Percentiles rank a stretch among this genome's conserved stretches.
Evolutionary conservation across 257 asterid genomes (phyloP).

Genomic region (Solanum sitiens): DNA sequence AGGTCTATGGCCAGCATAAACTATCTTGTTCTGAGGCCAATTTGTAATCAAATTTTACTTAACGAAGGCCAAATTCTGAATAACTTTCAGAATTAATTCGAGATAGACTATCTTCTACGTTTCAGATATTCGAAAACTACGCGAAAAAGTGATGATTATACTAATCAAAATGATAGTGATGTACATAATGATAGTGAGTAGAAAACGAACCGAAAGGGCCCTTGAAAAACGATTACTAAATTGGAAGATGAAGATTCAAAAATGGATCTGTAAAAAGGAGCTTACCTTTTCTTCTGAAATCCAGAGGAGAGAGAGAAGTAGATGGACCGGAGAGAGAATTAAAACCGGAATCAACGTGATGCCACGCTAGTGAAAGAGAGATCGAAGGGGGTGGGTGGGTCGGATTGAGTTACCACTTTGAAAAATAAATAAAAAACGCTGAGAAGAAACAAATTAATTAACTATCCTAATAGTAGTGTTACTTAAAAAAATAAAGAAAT

Average conservation of each 20-base stretch:
- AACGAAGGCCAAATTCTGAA: background rate
- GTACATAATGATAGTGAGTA: background rate
- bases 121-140: background rate
- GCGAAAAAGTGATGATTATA: background rate
- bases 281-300: slow-evolving; percentile 5
- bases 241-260: background rate
- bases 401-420: background rate
- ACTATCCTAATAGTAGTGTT: background rate
- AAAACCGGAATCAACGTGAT: background rate
- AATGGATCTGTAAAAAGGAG: slow-evolving; percentile 9
- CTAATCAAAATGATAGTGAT: background rate
- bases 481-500: background rate
- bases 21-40: no score
- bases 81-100: background rate
- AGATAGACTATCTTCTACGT: background rate
- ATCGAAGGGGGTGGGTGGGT: background rate
- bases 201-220: background rate
- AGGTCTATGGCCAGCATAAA: background rate
- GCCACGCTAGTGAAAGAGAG: background rate
- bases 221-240: background rate
- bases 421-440: no score
- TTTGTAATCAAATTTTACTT: background rate
- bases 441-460: no score
- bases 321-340: background rate
- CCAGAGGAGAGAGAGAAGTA: background rate